Evolutionary conservation across 2,329 filamentous ascomycete species (phyloP).

Genomic region (Drechslerella stenobrocha): DNA sequence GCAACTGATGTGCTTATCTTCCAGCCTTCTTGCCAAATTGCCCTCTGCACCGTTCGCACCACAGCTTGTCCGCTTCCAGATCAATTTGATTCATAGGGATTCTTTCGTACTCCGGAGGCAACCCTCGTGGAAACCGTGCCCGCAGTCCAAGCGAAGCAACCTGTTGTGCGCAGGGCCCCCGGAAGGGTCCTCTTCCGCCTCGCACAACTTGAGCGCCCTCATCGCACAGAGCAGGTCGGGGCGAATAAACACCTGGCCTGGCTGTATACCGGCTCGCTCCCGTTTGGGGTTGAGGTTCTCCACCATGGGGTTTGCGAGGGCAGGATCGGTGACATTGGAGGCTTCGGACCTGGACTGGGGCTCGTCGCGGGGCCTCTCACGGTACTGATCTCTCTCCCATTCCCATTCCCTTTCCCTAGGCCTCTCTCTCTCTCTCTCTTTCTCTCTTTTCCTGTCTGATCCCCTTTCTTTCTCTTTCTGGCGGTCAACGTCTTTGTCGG

Average conservation of each 20-base stretch:
- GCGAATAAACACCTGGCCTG: conserved; percentile 39
- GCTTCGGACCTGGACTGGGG: conserved; percentile 4
- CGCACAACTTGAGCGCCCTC: conserved; percentile 22
- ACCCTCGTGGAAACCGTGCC: conserved; percentile 51
- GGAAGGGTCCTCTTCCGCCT: conserved; percentile 24
- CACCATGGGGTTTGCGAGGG: conserved; percentile 34
- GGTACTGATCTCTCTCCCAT: conserved; percentile 15
- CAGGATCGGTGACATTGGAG: conserved; percentile 29
- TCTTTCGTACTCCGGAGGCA: conserved; percentile 46
- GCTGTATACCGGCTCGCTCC: conserved; percentile 39
- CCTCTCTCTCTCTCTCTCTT: conserved; percentile 6
- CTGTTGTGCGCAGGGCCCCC: conserved; percentile 34
- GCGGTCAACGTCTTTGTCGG: conserved; percentile 10
- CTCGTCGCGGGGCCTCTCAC: conserved; percentile 29
- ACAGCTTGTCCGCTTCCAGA: conserved; percentile 40
- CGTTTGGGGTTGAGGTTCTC: conserved; percentile 30
- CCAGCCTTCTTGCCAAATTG: conserved; percentile 41
- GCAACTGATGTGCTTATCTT: conserved; percentile 4
- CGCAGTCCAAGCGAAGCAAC: conserved; percentile 50
- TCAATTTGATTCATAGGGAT: conserved; percentile 29
- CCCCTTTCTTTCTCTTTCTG: conserved; percentile 13
- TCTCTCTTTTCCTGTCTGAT: conserved; percentile 1
- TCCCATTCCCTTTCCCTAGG: conserved; percentile 14
- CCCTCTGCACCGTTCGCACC: conserved; percentile 41
- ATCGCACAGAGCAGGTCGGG: conserved; percentile 43